Percentiles rank a stretch among this genome's conserved stretches.
phyloP scores from a whole-genome alignment of 805 yeast genomes.

The Schwanniomyces occidentalis region DNA sequence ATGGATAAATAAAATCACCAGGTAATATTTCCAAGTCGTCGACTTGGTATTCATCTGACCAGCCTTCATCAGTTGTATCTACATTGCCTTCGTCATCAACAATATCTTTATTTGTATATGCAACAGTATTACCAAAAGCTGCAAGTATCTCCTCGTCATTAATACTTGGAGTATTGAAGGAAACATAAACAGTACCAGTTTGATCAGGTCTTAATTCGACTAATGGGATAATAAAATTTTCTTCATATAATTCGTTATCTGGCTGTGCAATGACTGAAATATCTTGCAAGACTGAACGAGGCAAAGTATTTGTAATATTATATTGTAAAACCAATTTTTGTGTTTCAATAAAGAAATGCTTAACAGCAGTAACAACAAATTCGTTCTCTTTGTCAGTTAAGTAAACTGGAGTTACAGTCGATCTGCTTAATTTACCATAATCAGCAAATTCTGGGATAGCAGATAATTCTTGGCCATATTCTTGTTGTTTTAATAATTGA shows the following conservation, averaged over 20 bases:
- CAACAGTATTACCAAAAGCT: conserved; percentile 64
- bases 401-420: conserved; percentile 57
- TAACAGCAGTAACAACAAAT: conserved; percentile 80
- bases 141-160: conserved; percentile 40
- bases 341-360: conserved; percentile 71
- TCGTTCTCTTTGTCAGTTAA: conserved; percentile 93
- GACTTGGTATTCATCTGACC: conserved; percentile 89
- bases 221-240: conserved; percentile 74
- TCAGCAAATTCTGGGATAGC: conserved; percentile 69
- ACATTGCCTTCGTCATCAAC: conserved; percentile 70
- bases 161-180: conserved; percentile 61
- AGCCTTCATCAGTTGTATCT: conserved; percentile 72
- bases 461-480: conserved; percentile 67
- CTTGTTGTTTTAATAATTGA: conserved; percentile 52
- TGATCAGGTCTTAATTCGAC: conserved; percentile 70
- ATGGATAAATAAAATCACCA: conserved; percentile 81
- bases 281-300: conserved; percentile 72
- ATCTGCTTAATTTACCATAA: conserved; percentile 75
- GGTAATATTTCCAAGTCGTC: conserved; percentile 73
- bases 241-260: conserved; percentile 56
- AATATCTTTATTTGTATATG: conserved; percentile 77
- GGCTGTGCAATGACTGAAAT: conserved; percentile 71
- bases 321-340: conserved; percentile 78
- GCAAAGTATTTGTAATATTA: conserved; percentile 80
- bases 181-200: conserved; percentile 75